phyloP scores from a whole-genome alignment of 208 protist genomes.

The Trichomonas gallinae region DNA sequence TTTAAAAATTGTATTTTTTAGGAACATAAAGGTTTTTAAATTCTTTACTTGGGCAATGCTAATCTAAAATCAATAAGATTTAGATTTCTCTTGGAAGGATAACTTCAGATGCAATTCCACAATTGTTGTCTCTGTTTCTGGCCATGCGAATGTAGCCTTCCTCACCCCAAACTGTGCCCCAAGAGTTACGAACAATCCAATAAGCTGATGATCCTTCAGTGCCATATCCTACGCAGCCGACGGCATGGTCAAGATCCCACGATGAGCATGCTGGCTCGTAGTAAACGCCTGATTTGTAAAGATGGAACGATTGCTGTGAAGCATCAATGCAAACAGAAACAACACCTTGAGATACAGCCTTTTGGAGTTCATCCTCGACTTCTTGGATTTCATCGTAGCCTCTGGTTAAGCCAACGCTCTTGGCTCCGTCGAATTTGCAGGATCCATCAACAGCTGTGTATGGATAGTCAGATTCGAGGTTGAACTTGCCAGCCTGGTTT shows the following conservation, averaged over 20 bases:
- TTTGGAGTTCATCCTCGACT: background rate
- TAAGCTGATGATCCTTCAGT: background rate
- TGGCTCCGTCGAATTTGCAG: background rate
- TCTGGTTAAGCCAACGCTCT: background rate
- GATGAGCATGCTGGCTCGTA: background rate
- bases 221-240: background rate
- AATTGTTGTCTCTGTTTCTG: background rate
- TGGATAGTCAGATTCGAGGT: background rate
- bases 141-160: slow-evolving; percentile 30
- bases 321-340: background rate
- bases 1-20: too few species aligned
- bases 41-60: too few species aligned
- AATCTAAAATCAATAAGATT: too few species aligned
- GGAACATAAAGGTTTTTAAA: too few species aligned
- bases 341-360: background rate
- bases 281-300: background rate
- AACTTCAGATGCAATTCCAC: background rate
- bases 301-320: background rate
- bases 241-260: background rate
- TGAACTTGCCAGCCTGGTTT: background rate
- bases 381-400: background rate
- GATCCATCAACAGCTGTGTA: background rate
- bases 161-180: slow-evolving; percentile 42
- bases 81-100: background rate
- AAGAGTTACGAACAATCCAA: slow-evolving; percentile 43